Evolutionary conservation across 345 rosid species (phyloP), one percentile per base, ranked within the genome.

Genomic region (Arabis hirsuta): DNA sequence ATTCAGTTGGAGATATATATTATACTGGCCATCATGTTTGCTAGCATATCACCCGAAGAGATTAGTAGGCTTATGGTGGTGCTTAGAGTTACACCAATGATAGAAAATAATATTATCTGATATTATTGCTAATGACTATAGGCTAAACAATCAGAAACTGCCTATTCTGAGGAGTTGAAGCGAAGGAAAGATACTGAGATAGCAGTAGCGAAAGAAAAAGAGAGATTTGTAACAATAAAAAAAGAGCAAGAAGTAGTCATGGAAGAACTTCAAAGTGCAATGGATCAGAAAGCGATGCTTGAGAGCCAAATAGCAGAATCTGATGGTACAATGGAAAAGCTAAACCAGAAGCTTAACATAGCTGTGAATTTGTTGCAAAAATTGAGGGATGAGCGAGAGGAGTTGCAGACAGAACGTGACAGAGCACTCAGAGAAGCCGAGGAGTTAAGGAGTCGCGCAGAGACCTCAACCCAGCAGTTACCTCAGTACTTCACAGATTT

Each of bases 381-480:
- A 56, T 84, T 83, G 77, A 86, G 72, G 67, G 71, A 79, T 65
- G 96, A 93, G 82, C 76, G 80, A 59, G 90, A 86, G 55, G 84
- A 85, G 52, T 78, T 93, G 81, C 90, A 84, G 77, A 74, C 78
- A 66, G 92, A 83, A 77, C 87, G 87, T 77, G 90, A 84, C 82
- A 82, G 78, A 76, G 92, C 98, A 67, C 90, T 90, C 56, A 85
- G 71, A 81, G 94, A 89, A 84, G 96, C 90, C 10, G 98, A 87
- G 82, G 89, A 85, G 81, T 82, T 87, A 73, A 79, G 90, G 79
- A 74, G 84, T 73, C 81, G 56, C 66, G 76, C 82, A 52, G 92
- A 88, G 81, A 78, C 82, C 78, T 81, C 87, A 80, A 77, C 78
- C 53, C 31, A 64, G 27, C 79, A 76, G 67, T 41, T 58, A 52